A percentile compares a stretch with the other conserved stretches of the same genome.
phyloP scores from a whole-genome alignment of 2,329 filamentous ascomycete genomes.

The Trichoderma harzianum region DNA sequence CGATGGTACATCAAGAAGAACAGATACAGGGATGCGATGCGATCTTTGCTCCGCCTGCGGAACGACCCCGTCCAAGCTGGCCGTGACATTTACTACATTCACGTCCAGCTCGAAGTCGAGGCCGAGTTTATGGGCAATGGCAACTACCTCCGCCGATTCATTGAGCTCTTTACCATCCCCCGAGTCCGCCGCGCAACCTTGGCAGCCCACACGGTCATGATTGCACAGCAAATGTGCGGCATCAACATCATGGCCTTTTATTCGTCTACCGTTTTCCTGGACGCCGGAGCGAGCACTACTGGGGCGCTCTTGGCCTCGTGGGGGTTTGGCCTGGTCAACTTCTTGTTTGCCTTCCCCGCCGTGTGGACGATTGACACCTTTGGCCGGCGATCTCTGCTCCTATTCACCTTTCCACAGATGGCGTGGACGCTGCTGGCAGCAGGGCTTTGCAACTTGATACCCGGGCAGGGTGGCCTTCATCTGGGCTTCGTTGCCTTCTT shows the following conservation, averaged over 20 bases:
- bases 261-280: slow-evolving; percentile 58
- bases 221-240: slow-evolving; percentile 67
- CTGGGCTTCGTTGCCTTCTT: slow-evolving; percentile 52
- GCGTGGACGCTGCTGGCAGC: slow-evolving; percentile 39
- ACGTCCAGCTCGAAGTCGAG: slow-evolving; percentile 62
- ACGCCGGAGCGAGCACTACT: slow-evolving; percentile 54
- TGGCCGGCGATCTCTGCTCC: slow-evolving; percentile 49
- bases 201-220: slow-evolving; percentile 78
- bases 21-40: slow-evolving; percentile 58
- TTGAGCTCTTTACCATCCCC: slow-evolving; percentile 66
- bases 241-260: slow-evolving; percentile 78
- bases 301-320: slow-evolving; percentile 57
- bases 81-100: slow-evolving; percentile 61
- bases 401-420: slow-evolving; percentile 44
- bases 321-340: slow-evolving; percentile 57
- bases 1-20: slow-evolving; percentile 67
- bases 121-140: slow-evolving; percentile 45
- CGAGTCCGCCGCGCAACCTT: slow-evolving; percentile 68
- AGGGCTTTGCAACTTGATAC: slow-evolving; percentile 51
- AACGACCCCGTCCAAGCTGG: slow-evolving; percentile 55
- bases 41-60: slow-evolving; percentile 50
- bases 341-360: slow-evolving; percentile 56
- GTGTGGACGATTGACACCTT: slow-evolving; percentile 59
- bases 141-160: slow-evolving; percentile 60
- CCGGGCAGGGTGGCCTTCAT: slow-evolving; percentile 32